These are phyloP conservation scores for Verticillium albo-atrum DNA, from an alignment of 2,329 filamentous ascomycete genomes.

Conservation along the genomic window DNA sequence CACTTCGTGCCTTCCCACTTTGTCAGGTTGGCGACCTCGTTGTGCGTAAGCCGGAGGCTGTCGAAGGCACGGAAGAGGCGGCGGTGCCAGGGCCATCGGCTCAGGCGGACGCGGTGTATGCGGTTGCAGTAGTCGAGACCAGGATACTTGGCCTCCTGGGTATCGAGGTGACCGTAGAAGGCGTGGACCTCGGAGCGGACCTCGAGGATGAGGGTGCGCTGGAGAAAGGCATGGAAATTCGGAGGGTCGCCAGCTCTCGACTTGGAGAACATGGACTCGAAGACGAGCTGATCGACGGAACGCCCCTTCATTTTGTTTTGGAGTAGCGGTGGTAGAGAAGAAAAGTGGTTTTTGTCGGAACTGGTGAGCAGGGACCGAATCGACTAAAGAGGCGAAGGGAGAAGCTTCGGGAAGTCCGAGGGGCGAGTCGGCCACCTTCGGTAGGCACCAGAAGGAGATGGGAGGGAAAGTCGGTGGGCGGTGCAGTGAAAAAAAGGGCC, in stretches of 20 bases:
- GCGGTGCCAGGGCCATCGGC: constrained; percentile 72
- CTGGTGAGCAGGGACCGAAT: too few species aligned
- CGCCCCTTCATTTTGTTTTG: constrained; percentile 62
- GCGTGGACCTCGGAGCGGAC: constrained; percentile 74
- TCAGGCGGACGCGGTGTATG: constrained; percentile 72
- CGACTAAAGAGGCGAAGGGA: too few species aligned
- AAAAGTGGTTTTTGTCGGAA: background rate
- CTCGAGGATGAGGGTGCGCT: constrained; percentile 68
- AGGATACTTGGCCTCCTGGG: constrained; percentile 75
- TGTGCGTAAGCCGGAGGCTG: constrained; percentile 59
- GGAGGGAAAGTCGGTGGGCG: background rate
- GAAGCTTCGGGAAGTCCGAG: background rate
- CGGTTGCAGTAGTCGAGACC: constrained; percentile 72
- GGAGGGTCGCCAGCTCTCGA: constrained; percentile 64
- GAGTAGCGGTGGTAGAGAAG: background rate
- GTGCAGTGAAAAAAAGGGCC: background rate
- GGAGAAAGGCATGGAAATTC: constrained; percentile 66
- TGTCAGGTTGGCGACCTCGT: constrained; percentile 67
- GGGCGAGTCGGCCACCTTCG: background rate
- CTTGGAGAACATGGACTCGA: constrained; percentile 68
- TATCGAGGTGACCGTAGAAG: constrained; percentile 76
- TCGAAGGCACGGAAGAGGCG: constrained; percentile 75
- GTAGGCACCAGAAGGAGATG: background rate
- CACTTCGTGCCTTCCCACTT: constrained; percentile 82
- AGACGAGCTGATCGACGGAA: constrained; percentile 67